Evolutionary conservation across 2,329 filamentous ascomycete genomes (phyloP).

Genomic region (Claviceps pazoutovae): DNA sequence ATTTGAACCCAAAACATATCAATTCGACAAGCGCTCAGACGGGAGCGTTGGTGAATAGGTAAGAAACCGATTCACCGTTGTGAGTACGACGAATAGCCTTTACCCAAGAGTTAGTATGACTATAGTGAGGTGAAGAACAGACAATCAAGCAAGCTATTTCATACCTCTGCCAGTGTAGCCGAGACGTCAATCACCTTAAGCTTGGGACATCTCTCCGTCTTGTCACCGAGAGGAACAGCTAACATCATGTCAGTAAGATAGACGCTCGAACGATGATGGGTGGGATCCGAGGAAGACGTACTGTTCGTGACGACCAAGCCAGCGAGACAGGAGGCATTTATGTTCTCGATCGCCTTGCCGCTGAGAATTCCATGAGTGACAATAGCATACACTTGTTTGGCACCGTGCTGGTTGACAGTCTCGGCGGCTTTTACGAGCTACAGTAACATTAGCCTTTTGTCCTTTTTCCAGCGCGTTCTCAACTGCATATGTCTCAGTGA

Average conservation of each 20-base stretch:
- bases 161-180: conserved; percentile 56
- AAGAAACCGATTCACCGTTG: conserved; percentile 51
- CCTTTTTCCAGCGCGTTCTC: background rate
- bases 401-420: conserved; percentile 75
- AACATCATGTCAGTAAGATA: conserved; percentile 11
- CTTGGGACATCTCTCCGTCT: conserved; percentile 64
- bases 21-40: conserved; percentile 17
- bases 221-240: conserved; percentile 48
- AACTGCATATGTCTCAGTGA: background rate
- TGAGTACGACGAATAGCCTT: conserved; percentile 54
- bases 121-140: background rate
- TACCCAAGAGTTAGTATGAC: background rate
- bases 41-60: conserved; percentile 54
- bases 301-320: conserved; percentile 83
- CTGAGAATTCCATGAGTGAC: conserved; percentile 89
- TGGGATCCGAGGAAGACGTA: conserved; percentile 14
- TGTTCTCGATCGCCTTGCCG: conserved; percentile 72
- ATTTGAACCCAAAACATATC: background rate
- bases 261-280: background rate
- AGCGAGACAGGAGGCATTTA: conserved; percentile 65
- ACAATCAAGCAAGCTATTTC: conserved; percentile 1
- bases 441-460: background rate
- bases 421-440: conserved; percentile 66
- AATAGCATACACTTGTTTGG: conserved; percentile 79
- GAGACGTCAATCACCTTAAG: conserved; percentile 87